phyloP scores from a whole-genome alignment of 2,329 filamentous ascomycete species.

The Chrysosporium keratinophilum region DNA sequence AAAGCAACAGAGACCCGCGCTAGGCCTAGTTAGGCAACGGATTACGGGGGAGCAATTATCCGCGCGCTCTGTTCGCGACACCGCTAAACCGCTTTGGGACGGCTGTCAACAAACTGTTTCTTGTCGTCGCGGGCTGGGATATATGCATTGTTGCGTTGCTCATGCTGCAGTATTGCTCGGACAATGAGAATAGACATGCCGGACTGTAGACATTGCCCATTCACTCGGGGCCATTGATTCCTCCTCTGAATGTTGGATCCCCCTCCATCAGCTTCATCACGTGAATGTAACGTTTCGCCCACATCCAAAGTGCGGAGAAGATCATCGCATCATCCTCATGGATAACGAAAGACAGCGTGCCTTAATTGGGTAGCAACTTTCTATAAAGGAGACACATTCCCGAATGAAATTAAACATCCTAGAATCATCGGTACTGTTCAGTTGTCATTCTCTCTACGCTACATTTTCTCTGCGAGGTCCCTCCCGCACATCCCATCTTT shows the following conservation, averaged over 20 bases:
- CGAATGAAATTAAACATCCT: conserved; percentile 8
- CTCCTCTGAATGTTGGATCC: no score
- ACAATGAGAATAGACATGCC: no score
- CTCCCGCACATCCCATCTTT: not conserved
- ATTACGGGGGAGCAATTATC: not conserved
- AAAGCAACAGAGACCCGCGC: not conserved
- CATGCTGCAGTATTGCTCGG: no score
- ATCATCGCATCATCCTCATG: not conserved
- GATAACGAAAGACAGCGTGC: not conserved
- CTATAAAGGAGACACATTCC: not conserved
- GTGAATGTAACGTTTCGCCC: no score
- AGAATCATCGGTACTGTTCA: conserved; percentile 6
- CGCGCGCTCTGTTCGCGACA: conserved; percentile 3
- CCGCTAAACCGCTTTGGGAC: conserved; percentile 7
- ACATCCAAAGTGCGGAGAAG: not conserved
- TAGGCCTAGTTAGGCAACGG: not conserved
- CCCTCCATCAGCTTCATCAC: no score
- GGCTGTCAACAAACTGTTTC: conserved; percentile 9
- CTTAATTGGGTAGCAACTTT: not conserved
- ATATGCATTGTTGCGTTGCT: no score
- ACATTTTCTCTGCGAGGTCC: not conserved
- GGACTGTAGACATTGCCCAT: no score
- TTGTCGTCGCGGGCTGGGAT: not conserved
- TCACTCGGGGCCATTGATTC: no score
- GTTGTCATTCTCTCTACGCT: not conserved